Percentiles rank a stretch among this genome's conserved stretches.
Conservation (phyloP, 108 stramenopile species). For the Heterococcus sp. region DNA sequence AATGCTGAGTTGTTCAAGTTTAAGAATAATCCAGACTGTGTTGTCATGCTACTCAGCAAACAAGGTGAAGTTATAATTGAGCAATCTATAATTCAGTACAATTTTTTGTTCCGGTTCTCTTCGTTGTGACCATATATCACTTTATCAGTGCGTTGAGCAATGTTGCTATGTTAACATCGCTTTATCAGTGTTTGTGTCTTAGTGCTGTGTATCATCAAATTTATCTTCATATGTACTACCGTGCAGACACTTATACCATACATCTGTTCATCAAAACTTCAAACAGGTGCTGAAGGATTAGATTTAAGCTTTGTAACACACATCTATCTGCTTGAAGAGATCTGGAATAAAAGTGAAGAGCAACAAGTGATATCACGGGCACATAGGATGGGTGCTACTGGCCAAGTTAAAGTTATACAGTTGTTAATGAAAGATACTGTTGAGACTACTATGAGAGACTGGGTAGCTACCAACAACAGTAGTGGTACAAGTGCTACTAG, state of each 20-base stretch:
- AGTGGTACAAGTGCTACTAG: too few relatives aligned
- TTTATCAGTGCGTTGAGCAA: neutral
- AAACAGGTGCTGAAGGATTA: slow-evolving; percentile 64
- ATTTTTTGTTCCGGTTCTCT: too few relatives aligned
- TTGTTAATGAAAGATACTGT: slow-evolving; percentile 63
- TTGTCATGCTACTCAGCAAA: slow-evolving; percentile 70
- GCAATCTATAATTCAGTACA: too few relatives aligned
- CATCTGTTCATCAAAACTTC: neutral
- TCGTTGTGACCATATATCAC: too few relatives aligned
- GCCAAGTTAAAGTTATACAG: slow-evolving; percentile 72
- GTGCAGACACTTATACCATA: neutral
- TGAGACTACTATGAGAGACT: too few relatives aligned
- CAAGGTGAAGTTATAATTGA: slow-evolving; percentile 66
- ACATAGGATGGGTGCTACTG: slow-evolving; percentile 80
- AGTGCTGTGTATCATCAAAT: neutral
- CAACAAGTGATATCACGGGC: slow-evolving; percentile 71
- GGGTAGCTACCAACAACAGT: too few relatives aligned
- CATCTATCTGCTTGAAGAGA: slow-evolving; percentile 75
- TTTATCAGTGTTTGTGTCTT: neutral
- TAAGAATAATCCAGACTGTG: slow-evolving; percentile 27
- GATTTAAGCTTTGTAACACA: slow-evolving; percentile 85
- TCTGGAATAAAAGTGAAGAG: slow-evolving; percentile 66
- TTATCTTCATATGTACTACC: neutral
- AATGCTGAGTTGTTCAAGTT: neutral
- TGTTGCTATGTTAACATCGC: neutral